Conservation (phyloP, 345 rosid species). For the Eucalyptus lansdowneana region DNA sequence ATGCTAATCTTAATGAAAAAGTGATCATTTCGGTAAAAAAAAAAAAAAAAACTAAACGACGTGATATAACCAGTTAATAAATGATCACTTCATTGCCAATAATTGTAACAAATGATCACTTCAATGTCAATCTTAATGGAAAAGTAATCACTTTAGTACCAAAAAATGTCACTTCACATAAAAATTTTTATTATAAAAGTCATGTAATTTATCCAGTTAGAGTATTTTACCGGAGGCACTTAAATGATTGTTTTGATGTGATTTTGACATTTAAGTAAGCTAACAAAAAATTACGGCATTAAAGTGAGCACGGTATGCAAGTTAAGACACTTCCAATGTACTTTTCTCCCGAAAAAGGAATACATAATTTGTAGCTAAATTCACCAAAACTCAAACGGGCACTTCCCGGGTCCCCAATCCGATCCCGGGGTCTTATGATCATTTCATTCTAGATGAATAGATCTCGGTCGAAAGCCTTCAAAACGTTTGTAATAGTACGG, state of each 20-base stretch:
- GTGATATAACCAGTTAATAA: too few relatives aligned
- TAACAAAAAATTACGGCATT: fast-evolving
- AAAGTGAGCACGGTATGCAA: too few relatives aligned
- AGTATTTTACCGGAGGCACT: fast-evolving
- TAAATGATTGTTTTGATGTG: fast-evolving
- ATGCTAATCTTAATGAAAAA: too few relatives aligned
- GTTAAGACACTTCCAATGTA: fast-evolving
- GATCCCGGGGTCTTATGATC: background rate
- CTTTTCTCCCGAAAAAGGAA: background rate
- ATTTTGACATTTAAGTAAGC: too few relatives aligned
- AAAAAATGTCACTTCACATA: too few relatives aligned
- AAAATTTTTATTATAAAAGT: too few relatives aligned
- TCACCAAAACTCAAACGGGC: background rate
- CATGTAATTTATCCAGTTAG: fast-evolving
- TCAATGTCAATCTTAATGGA: fast-evolving
- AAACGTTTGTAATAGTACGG: background rate
- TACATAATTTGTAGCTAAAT: background rate
- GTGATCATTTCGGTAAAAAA: too few relatives aligned
- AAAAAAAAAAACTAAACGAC: fast-evolving
- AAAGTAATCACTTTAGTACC: fast-evolving
- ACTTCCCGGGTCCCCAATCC: background rate
- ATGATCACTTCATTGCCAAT: too few relatives aligned
- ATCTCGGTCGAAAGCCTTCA: background rate
- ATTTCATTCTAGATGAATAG: background rate
- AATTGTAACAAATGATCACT: too few relatives aligned